These are phyloP conservation scores for Mucor plumbeus DNA, from an alignment of 371 early-diverging fungal species.

Conservation along the genomic window DNA sequence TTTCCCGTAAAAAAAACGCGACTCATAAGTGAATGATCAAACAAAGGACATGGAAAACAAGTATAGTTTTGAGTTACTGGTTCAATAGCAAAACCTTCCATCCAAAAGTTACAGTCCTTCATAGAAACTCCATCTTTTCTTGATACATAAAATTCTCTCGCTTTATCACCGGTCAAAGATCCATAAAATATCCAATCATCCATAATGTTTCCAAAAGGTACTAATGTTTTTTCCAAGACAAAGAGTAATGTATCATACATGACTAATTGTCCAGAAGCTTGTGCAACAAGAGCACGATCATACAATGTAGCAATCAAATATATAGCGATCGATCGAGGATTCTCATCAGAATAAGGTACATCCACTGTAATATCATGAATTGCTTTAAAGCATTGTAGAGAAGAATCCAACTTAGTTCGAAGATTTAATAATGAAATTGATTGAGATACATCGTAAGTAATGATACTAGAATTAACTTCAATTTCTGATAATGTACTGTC, in stretches of 20 bases:
- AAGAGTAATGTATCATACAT: slow-evolving; percentile 23
- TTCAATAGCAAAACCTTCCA: slow-evolving; percentile 23
- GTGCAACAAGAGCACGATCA: slow-evolving; percentile 25
- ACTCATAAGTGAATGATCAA: slow-evolving; percentile 23
- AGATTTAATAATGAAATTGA: slow-evolving; percentile 29
- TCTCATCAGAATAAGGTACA: slow-evolving; percentile 12
- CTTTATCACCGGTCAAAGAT: slow-evolving; percentile 31
- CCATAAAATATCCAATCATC: slow-evolving; percentile 52
- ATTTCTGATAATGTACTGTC: slow-evolving; percentile 28
- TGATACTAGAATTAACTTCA: slow-evolving; percentile 27
- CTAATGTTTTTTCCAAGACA: slow-evolving; percentile 30
- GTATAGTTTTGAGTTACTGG: neutral
- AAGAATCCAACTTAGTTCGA: slow-evolving; percentile 3
- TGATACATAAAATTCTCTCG: slow-evolving; percentile 41
- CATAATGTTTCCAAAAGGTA: slow-evolving; percentile 39
- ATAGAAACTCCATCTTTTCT: slow-evolving; percentile 19
- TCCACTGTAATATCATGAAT: slow-evolving; percentile 19
- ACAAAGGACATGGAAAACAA: slow-evolving; percentile 36
- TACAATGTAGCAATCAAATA: slow-evolving; percentile 33
- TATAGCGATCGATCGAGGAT: slow-evolving; percentile 13
- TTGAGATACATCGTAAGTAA: slow-evolving; percentile 9
- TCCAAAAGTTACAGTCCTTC: slow-evolving; percentile 31
- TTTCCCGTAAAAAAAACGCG: slow-evolving; percentile 44
- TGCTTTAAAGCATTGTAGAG: slow-evolving; percentile 20
- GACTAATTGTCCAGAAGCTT: slow-evolving; percentile 24